A percentile compares a stretch with the other conserved stretches of the same genome.
Conservation (phyloP, 106 monocot species). For the Dendrobium huoshanense region DNA sequence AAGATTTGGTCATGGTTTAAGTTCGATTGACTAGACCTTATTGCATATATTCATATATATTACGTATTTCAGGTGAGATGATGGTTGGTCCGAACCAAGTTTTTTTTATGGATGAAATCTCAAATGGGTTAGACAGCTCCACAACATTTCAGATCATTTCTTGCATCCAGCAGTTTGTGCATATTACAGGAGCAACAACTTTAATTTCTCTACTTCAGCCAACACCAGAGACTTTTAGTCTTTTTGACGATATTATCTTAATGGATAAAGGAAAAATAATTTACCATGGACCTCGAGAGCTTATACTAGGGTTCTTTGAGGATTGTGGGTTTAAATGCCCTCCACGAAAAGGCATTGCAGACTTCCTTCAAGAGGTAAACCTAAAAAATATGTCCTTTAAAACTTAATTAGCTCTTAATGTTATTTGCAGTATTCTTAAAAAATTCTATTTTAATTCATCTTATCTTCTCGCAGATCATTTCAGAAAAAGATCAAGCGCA, state of each 20-base stretch:
- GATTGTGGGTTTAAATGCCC: slow-evolving; percentile 13
- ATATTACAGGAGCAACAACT: slow-evolving; percentile 8
- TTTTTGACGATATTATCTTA: slow-evolving; percentile 17
- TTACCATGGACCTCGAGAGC: slow-evolving; percentile 13
- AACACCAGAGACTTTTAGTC: slow-evolving; percentile 13
- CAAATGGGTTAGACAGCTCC: slow-evolving; percentile 14
- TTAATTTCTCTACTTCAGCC: slow-evolving; percentile 20
- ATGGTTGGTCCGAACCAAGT: slow-evolving; percentile 12
- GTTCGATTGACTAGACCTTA: no score
- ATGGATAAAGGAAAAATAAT: slow-evolving; percentile 9
- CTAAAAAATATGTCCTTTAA: no score
- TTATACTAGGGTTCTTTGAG: slow-evolving; percentile 14
- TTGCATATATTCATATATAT: no score
- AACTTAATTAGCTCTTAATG: neutral
- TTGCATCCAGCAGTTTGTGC: slow-evolving; percentile 14
- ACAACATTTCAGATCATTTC: slow-evolving; percentile 12
- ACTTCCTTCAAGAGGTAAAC: slow-evolving; percentile 17
- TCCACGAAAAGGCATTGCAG: slow-evolving; percentile 13
- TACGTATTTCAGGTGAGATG: slow-evolving; percentile 12
- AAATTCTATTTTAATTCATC: neutral
- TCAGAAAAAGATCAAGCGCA: slow-evolving; percentile 19
- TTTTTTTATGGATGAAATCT: slow-evolving; percentile 19
- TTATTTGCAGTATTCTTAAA: neutral
- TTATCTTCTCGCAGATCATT: slow-evolving; percentile 1
- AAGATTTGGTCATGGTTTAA: no score